Evolutionary conservation across 2,329 filamentous ascomycete species (phyloP), one percentile per base, ranked within the genome.

Genomic region (Cytospora piceae): DNA sequence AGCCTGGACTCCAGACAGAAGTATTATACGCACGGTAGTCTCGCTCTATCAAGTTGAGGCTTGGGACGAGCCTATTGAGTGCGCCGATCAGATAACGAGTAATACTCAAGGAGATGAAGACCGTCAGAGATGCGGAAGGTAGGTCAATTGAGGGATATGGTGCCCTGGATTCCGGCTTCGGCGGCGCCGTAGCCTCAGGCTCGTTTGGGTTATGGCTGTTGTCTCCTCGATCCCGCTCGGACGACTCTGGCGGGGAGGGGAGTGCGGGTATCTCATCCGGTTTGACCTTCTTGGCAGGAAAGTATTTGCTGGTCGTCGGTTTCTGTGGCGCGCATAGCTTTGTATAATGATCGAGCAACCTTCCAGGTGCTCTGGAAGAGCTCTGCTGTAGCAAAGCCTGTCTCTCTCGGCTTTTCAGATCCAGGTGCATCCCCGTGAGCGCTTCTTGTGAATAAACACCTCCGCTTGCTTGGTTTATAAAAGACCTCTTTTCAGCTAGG

Each of bases 81-180:
- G 67, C 58, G 6, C 62, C 46, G 1, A 69, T 65, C 22, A 74
- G 55, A 3, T n/a, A 22, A 1, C 69, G 67, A 1, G 70, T 68
- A 0, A 73, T n/a, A 2, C 51, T 57, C 6, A 70, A 58, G 1
- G 75, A 75, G 1, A 76, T 39, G n/a, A 77, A 68, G 5, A 74
- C 61, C 15, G 67, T 70, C 9, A 68, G 64, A 0, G 70, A 69
- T 0, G 15, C 52, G 6, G 31, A 14, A 0, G 69, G 69, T 0
- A 58, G 62, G 0, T 61, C 52, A 54, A 75, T 54, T 1, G 64
- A 61, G 2, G 67, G 69, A 27, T 63, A 65, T 3, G 68, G 68
- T 60, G 69, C 66, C 29, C 4, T 62, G 4, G 12, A 9, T 12
- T 22, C 34, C 52, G 58, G 4, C 20, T 55, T 39, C 7, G n/a